Conservation (phyloP, 139 green algal species). For the Eudorina sp. region DNA sequence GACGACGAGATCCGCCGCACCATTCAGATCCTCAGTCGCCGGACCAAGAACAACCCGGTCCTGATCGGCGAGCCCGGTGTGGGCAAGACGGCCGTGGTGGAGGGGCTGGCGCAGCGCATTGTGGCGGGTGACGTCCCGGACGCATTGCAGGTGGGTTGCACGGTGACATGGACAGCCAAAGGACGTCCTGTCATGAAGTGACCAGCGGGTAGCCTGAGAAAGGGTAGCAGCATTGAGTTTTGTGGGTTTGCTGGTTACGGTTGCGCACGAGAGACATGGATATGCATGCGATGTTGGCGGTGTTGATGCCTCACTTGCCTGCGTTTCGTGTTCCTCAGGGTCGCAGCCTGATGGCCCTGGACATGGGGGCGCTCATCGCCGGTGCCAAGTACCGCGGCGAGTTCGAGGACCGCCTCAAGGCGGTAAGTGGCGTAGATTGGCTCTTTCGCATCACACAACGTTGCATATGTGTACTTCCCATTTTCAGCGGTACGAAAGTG, state of each 20-base stretch:
- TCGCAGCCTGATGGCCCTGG: slow-evolving; percentile 89
- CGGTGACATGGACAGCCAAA: too few relatives aligned
- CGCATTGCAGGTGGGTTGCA: slow-evolving; percentile 77
- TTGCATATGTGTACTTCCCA: too few relatives aligned
- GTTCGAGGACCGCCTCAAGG: slow-evolving; percentile 99
- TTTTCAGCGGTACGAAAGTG: too few relatives aligned
- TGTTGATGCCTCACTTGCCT: neutral
- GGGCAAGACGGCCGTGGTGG: slow-evolving; percentile 92
- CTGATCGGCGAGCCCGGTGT: slow-evolving; percentile 95
- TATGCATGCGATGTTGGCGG: neutral
- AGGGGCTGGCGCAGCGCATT: slow-evolving; percentile 97
- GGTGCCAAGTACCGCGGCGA: slow-evolving; percentile 97
- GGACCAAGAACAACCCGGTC: slow-evolving; percentile 99
- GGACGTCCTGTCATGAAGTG: too few relatives aligned
- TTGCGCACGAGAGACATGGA: neutral
- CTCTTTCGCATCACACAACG: too few relatives aligned
- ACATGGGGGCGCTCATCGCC: slow-evolving; percentile 97
- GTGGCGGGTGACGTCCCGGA: slow-evolving; percentile 93
- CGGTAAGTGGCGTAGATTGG: too few relatives aligned
- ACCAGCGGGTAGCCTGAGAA: too few relatives aligned
- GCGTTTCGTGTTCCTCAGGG: slow-evolving; percentile 64
- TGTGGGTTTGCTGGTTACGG: too few relatives aligned
- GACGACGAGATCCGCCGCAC: slow-evolving; percentile 81
- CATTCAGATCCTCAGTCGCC: slow-evolving; percentile 92
- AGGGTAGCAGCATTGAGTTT: too few relatives aligned